A percentile compares a stretch with the other conserved stretches of the same genome.
phyloP scores from a whole-genome alignment of 495 filamentous ascomycete genomes.

The Aspergillus indologenus region DNA sequence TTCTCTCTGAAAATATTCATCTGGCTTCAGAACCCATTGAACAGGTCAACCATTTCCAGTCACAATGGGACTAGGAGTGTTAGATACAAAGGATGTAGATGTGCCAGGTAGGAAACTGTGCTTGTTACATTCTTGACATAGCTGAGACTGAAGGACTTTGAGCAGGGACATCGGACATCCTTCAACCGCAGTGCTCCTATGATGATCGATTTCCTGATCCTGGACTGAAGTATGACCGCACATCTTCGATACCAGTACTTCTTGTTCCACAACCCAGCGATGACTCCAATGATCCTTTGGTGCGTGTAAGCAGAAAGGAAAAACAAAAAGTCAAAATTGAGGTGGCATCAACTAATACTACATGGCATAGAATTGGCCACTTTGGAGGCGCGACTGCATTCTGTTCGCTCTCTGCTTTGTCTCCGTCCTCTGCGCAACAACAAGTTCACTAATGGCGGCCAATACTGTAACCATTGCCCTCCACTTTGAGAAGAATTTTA shows the following conservation, averaged over 20 bases:
- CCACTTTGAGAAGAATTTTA: slow-evolving; percentile 59
- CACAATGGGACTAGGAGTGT: slow-evolving; percentile 78
- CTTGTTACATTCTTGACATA: background rate
- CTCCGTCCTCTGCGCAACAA: slow-evolving; percentile 74
- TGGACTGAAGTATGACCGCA: slow-evolving; percentile 69
- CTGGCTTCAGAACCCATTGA: too few relatives aligned
- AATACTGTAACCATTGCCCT: slow-evolving; percentile 72
- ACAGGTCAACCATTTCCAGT: background rate
- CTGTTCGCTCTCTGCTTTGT: slow-evolving; percentile 72
- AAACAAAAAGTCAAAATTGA: background rate
- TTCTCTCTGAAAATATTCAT: too few relatives aligned
- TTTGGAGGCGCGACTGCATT: slow-evolving; percentile 82
- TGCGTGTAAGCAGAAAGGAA: slow-evolving; percentile 30
- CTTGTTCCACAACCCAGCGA: slow-evolving; percentile 78
- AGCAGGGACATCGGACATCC: slow-evolving; percentile 62
- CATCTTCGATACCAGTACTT: slow-evolving; percentile 63
- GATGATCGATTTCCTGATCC: slow-evolving; percentile 32
- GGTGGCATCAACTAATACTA: slow-evolving; percentile 14
- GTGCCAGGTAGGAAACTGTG: slow-evolving; percentile 62
- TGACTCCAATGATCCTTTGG: slow-evolving; percentile 76
- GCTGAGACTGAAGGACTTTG: background rate
- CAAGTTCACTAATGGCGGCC: slow-evolving; percentile 82
- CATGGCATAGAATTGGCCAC: slow-evolving; percentile 73
- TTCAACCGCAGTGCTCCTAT: slow-evolving; percentile 52
- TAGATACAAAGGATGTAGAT: slow-evolving; percentile 59